These are phyloP conservation scores for Xylariaceae sp. DNA, from an alignment of 2,329 filamentous ascomycete species.

Conservation along the genomic window DNA sequence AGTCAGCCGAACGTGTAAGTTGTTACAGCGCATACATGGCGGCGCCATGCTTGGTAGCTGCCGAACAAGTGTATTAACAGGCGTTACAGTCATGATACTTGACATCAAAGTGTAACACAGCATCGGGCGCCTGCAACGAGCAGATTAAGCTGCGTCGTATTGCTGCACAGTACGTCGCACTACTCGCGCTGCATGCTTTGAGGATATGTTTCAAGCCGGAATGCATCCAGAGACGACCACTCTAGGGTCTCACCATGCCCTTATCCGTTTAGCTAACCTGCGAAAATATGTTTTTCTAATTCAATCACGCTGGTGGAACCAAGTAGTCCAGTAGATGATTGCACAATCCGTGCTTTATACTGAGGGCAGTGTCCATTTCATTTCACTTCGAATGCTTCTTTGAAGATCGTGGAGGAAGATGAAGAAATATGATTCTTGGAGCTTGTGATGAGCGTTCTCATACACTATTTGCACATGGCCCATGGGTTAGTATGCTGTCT, in stretches of 20 bases:
- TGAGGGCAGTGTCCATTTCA: slow-evolving; percentile 9
- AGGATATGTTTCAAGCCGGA: slow-evolving; percentile 32
- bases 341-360: slow-evolving; percentile 1
- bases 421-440: no score
- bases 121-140: slow-evolving; percentile 34
- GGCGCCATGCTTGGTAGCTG: slow-evolving; percentile 13
- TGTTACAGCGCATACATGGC: neutral
- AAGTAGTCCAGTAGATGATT: neutral
- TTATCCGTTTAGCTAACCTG: slow-evolving; percentile 37
- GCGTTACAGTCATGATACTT: slow-evolving; percentile 25
- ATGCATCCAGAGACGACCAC: slow-evolving; percentile 37
- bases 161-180: slow-evolving; percentile 18
- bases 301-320: slow-evolving; percentile 17
- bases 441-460: slow-evolving; percentile 21
- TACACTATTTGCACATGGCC: no score
- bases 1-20: neutral
- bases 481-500: no score
- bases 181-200: slow-evolving; percentile 24
- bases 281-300: slow-evolving; percentile 25
- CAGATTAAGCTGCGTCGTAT: slow-evolving; percentile 23
- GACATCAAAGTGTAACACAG: slow-evolving; percentile 38
- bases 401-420: no score
- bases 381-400: slow-evolving; percentile 4
- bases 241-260: slow-evolving; percentile 35
- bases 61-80: slow-evolving; percentile 19